Evolutionary conservation across 768 basidiomycete species (phyloP).

Genomic region (Trametes cinnabarina): DNA sequence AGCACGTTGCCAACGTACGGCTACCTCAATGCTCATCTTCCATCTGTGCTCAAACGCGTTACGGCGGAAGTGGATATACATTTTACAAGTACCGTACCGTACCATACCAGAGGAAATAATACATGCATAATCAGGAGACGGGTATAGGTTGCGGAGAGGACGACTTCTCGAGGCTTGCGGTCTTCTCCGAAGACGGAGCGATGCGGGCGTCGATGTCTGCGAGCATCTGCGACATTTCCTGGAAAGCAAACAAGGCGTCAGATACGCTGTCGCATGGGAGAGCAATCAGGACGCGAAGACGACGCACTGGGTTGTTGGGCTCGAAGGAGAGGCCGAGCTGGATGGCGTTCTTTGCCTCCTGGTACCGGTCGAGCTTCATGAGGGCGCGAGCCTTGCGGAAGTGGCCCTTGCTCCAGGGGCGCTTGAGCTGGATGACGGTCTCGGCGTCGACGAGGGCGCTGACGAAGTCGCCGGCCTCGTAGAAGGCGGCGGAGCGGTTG

Average conservation of each 20-base stretch:
- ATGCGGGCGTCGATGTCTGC: constrained; percentile 17
- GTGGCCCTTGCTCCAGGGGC: constrained; percentile 93
- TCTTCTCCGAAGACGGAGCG: not conserved
- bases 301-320: constrained; percentile 54
- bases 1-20: too few species aligned
- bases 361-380: constrained; percentile 59
- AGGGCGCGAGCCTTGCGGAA: constrained; percentile 93
- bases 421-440: constrained; percentile 78
- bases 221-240: constrained; percentile 25
- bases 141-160: constrained; percentile 19
- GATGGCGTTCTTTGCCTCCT: constrained; percentile 82
- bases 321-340: constrained; percentile 86
- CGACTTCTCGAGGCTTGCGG: not conserved
- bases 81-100: constrained; percentile 16
- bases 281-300: not conserved
- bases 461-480: constrained; percentile 71
- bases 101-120: constrained; percentile 15
- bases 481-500: constrained; percentile 88
- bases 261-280: not conserved
- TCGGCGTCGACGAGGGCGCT: constrained; percentile 88
- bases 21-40: too few species aligned
- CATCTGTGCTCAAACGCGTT: not conserved
- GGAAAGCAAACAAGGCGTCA: not conserved
- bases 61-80: constrained; percentile 7
- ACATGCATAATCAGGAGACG: constrained; percentile 11